Percentiles rank a stretch among this genome's conserved stretches.
Conservation (phyloP, 768 basidiomycete genomes). For the Mycena capillaripes region DNA sequence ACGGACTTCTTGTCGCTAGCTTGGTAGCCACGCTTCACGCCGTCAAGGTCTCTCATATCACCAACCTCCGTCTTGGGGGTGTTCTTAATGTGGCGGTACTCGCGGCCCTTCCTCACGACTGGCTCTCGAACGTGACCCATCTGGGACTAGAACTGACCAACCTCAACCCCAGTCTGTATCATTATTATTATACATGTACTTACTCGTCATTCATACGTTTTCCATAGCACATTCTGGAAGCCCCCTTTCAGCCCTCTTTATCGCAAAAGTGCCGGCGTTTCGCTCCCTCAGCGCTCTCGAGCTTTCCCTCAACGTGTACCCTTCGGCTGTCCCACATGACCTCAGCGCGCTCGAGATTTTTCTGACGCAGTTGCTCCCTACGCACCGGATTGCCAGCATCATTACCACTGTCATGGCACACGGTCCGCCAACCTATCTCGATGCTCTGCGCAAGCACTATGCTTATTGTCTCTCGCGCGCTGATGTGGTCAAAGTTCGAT, state of each 20-base stretch:
- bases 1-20: neutral
- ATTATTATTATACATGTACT: neutral
- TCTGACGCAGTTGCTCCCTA: neutral
- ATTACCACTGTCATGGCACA: conserved; percentile 5
- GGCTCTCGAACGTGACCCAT: conserved; percentile 11
- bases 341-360: conserved; percentile 16
- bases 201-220: neutral
- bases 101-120: conserved; percentile 1
- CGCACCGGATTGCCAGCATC: conserved; percentile 4
- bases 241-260: conserved; percentile 2
- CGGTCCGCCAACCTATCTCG: conserved; percentile 4
- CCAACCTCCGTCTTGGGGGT: conserved; percentile 24
- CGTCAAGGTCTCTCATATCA: neutral
- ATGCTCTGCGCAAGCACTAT: conserved; percentile 9
- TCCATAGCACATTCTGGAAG: neutral
- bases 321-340: conserved; percentile 13
- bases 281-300: conserved; percentile 6
- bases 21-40: neutral
- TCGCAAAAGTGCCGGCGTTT: conserved; percentile 13
- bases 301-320: conserved; percentile 12
- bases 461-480: conserved; percentile 13
- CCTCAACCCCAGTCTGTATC: conserved; percentile 18
- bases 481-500: conserved; percentile 8
- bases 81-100: neutral
- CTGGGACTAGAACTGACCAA: conserved; percentile 22